Percentiles rank a stretch among this genome's conserved stretches.
phyloP scores from a whole-genome alignment of 2,329 filamentous ascomycete species.

The Calycina herbarum region DNA sequence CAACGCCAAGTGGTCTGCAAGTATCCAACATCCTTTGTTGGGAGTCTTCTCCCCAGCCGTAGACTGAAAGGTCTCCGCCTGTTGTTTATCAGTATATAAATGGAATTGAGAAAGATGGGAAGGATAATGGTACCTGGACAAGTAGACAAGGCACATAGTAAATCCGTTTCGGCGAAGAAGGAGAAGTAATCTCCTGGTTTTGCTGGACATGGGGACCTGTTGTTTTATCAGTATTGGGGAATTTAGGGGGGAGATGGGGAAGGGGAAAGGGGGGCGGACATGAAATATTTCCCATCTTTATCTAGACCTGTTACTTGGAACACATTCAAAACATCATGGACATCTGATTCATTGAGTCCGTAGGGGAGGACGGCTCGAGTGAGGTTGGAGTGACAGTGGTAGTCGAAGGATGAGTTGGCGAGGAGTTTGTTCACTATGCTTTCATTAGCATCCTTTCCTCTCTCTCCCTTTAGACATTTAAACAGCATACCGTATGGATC shows the following conservation, averaged over 20 bases:
- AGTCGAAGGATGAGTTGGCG: conserved; percentile 70
- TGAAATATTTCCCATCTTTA: conserved; percentile 71
- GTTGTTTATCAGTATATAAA: background rate
- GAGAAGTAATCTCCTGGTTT: conserved; percentile 54
- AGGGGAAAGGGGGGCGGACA: conserved; percentile 41
- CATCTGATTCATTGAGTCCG: conserved; percentile 69
- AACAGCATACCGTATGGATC: conserved; percentile 65
- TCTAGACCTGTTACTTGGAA: conserved; percentile 84
- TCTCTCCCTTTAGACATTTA: background rate
- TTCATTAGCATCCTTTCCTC: background rate
- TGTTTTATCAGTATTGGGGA: background rate
- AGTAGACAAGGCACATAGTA: conserved; percentile 61
- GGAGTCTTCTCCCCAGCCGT: conserved; percentile 73
- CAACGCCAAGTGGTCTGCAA: conserved; percentile 72
- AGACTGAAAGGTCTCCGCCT: conserved; percentile 71
- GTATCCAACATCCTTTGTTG: conserved; percentile 68
- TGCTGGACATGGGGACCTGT: conserved; percentile 46
- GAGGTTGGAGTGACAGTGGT: conserved; percentile 82
- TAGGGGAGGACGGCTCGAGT: conserved; percentile 68
- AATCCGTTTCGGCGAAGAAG: conserved; percentile 77
- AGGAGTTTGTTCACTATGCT: conserved; percentile 59
- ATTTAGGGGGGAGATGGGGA: background rate
- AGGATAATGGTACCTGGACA: conserved; percentile 60
- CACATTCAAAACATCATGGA: conserved; percentile 83
- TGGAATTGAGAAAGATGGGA: background rate